A percentile compares a stretch with the other conserved stretches of the same genome.
Evolutionary conservation across 73 alveolate genomes (phyloP).

Genomic region (Blepharisma japonicum): DNA sequence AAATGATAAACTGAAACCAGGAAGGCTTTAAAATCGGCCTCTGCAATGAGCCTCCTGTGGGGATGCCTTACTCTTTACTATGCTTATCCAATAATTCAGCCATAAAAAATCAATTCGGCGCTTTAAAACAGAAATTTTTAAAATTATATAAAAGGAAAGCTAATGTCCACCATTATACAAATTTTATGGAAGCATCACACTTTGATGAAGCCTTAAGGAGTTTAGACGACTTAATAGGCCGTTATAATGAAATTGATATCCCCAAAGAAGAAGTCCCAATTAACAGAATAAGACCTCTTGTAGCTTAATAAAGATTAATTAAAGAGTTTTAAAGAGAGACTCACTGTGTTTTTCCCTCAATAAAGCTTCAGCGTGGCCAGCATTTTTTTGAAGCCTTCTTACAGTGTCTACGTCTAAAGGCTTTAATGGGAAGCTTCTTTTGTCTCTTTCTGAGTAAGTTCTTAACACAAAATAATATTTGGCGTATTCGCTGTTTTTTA

Average conservation of each 20-base stretch:
- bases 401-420: constrained; percentile 69
- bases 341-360: constrained; percentile 64
- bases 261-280: not conserved
- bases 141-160: constrained; percentile 88
- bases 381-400: constrained; percentile 41
- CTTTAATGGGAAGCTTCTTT: constrained; percentile 62
- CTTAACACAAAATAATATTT: constrained; percentile 93
- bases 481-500: constrained; percentile 95
- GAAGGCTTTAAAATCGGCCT: constrained; percentile 98
- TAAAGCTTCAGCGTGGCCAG: constrained; percentile 66
- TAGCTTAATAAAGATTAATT: not conserved
- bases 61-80: constrained; percentile 88
- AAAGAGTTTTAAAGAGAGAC: constrained; percentile 21
- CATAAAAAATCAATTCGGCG: constrained; percentile 57
- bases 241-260: constrained; percentile 42
- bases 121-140: constrained; percentile 71
- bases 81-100: constrained; percentile 86
- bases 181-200: constrained; percentile 77
- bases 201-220: constrained; percentile 65
- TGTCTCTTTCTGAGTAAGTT: constrained; percentile 79
- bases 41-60: constrained; percentile 93
- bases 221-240: constrained; percentile 43
- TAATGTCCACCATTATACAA: constrained; percentile 87
- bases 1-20: constrained; percentile 83
- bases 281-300: too few relatives aligned